These are phyloP conservation scores for Suhomyces sp. DNA, from an alignment of 805 yeast species.

Conservation along the genomic window DNA sequence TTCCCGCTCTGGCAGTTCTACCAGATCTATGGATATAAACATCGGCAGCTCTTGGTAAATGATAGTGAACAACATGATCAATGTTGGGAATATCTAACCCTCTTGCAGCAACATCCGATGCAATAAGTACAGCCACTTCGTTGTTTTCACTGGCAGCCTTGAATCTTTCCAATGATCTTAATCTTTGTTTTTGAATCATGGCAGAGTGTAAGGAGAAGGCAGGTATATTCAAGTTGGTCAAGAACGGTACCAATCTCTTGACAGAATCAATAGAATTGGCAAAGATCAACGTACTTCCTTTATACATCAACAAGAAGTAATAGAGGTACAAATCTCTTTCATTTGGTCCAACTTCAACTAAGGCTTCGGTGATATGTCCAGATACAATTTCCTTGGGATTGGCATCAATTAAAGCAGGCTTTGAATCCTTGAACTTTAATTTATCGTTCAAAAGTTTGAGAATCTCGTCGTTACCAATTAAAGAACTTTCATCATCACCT, in stretches of 20 bases:
- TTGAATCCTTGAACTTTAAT: constrained; percentile 63
- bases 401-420: constrained; percentile 75
- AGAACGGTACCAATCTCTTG: constrained; percentile 74
- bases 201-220: constrained; percentile 84
- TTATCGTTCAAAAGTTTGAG: constrained; percentile 64
- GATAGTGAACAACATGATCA: constrained; percentile 94
- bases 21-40: constrained; percentile 95
- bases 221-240: constrained; percentile 67
- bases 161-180: constrained; percentile 82
- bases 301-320: constrained; percentile 81
- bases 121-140: constrained; percentile 69
- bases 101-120: constrained; percentile 98
- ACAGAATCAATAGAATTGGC: constrained; percentile 96
- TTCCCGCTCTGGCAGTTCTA: constrained; percentile 96
- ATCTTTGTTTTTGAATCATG: constrained; percentile 92
- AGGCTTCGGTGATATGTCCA: constrained; percentile 72
- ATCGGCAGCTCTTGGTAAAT: constrained; percentile 91
- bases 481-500: constrained; percentile 29
- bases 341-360: constrained; percentile 85
- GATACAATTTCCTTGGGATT: constrained; percentile 84
- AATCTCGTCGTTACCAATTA: constrained; percentile 56
- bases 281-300: constrained; percentile 87
- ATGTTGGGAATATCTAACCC: constrained; percentile 91
- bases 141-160: constrained; percentile 47
- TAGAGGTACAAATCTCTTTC: constrained; percentile 90